phyloP scores from a whole-genome alignment of 495 filamentous ascomycete genomes.

The Penicillium longicatenatum region DNA sequence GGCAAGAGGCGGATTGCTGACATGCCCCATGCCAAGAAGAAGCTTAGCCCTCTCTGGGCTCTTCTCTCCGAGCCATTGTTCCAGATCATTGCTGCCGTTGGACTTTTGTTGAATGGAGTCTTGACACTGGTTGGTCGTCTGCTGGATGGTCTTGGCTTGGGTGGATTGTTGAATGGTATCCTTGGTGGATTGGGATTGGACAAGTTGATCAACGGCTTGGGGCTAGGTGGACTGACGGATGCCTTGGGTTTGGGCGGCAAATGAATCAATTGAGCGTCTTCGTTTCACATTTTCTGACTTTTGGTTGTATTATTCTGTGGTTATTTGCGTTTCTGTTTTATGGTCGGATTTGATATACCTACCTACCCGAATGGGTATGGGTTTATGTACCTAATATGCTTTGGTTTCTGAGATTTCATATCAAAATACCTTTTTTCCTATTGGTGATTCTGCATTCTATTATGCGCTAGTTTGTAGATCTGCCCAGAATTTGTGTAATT shows the following conservation, averaged over 20 bases:
- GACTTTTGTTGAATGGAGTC: slow-evolving; percentile 80
- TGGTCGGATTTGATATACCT: slow-evolving; percentile 1
- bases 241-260: slow-evolving; percentile 53
- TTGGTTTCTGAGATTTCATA: neutral
- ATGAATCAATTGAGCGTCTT: slow-evolving; percentile 11
- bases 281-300: neutral
- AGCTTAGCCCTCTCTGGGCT: slow-evolving; percentile 85
- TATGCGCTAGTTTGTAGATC: too few relatives aligned
- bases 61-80: slow-evolving; percentile 81
- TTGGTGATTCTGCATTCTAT: too few relatives aligned
- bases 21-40: slow-evolving; percentile 94
- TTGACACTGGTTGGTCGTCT: slow-evolving; percentile 78
- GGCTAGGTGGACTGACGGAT: slow-evolving; percentile 62
- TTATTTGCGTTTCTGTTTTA: neutral
- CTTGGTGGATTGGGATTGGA: slow-evolving; percentile 80
- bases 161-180: slow-evolving; percentile 75
- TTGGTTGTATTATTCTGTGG: neutral
- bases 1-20: slow-evolving; percentile 83
- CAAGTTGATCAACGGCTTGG: slow-evolving; percentile 73
- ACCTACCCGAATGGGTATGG: neutral
- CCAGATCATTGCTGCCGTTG: slow-evolving; percentile 92
- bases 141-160: slow-evolving; percentile 81
- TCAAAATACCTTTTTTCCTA: too few relatives aligned
- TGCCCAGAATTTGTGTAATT: too few relatives aligned
- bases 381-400: neutral